Evolutionary conservation across 2,329 filamentous ascomycete genomes (phyloP), one percentile per base, ranked within the genome.

Genomic region (Colletotrichum cuscutae): DNA sequence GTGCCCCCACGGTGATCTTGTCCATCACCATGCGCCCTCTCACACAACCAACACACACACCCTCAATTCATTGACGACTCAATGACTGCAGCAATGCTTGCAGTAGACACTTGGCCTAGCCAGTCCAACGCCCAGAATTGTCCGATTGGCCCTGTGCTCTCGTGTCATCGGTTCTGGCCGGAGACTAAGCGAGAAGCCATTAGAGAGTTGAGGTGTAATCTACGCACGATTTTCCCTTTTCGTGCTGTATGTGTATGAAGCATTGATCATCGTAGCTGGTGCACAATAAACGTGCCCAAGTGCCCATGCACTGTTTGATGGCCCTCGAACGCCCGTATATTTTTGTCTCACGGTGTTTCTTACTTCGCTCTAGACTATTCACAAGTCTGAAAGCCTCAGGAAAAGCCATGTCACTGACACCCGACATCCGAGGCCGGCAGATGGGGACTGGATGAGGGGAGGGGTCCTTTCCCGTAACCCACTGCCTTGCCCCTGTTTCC

Each of bases 401-500:
- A 32, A 15, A 32, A 19, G 35, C 37, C 28, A 15, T 15, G 30
- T 37, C 4, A 61, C 19, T 66, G 26, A n/a, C 64, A 53, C 42
- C 26, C 54, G 26, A 24, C 42, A n/a, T 52, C 56, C 30, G 28
- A 46, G 46, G 49, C 32, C 24, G 65, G 65, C 32, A 63, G 32
- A 54, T 56, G 65, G 37, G 46, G n/a, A 54, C 5, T 54, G n/a
- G 30, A 30, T 15, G 32, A 22, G 30, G 26, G 26, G 52, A 65
- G 56, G 54, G 63, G 46, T 28, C 56, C 32, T 32, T 9, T 57
- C 19, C 35, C 19, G 28, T 42, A 54, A 28, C 32, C 32, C 28
- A 46, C 32, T 11, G 42, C 6, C 60, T 22, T 8, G n/a, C 56
- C 32, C 66, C 37, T 35, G 49, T 60, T 67, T 66, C 56, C 68